Evolutionary conservation across 2,329 filamentous ascomycete species (phyloP), one percentile per base, ranked within the genome.

Genomic region (Aspergillus tamarii): DNA sequence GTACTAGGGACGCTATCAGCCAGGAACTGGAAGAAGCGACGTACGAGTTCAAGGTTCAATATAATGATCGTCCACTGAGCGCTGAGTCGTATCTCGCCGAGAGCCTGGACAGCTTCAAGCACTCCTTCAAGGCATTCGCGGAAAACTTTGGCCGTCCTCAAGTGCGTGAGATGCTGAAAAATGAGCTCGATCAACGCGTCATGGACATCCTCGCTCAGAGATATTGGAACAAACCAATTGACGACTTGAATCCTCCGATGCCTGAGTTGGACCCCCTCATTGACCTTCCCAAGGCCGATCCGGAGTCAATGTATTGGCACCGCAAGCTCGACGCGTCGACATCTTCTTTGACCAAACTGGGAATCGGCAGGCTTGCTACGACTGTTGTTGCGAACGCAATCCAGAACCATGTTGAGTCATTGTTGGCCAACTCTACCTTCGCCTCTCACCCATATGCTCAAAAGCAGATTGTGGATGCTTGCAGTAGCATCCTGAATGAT

Each of bases 21-120:
- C 93, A 97, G 76, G 95, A 99, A 77, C 87, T 99, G 0, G 94
- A 97, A 73, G 95, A 99, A 79, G 94, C 95, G 3, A 94, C 92
- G 0, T 99, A 99, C 74, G 94, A 99, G 78, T 99, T 97, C 84
- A 99, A 99, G 77, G 95, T 99, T 6, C 96, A 99, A 77, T 99
- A 99, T 81, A 99, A 99, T 73, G 95, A 99, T 76, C 89, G 95
- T 8, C 93, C 94, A 1, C 83, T 99, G 41, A 97, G 93, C 57
- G 95, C 95, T 2, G 95, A 99, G 76, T 97, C 94, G 4, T 99
- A 99, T 75, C 86, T 99, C 45, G 95, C 95, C 2, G 95, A 98
- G 77, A 96, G 92, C 69, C 83, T 99, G 4, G 95, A 99, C 77
- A 89, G 90, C 23, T 98, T 99, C 85, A 99, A 99, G 80, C 96